Evolutionary conservation across 108 stramenopile species (phyloP).

Genomic region (Cyclostephanos invisitatus): DNA sequence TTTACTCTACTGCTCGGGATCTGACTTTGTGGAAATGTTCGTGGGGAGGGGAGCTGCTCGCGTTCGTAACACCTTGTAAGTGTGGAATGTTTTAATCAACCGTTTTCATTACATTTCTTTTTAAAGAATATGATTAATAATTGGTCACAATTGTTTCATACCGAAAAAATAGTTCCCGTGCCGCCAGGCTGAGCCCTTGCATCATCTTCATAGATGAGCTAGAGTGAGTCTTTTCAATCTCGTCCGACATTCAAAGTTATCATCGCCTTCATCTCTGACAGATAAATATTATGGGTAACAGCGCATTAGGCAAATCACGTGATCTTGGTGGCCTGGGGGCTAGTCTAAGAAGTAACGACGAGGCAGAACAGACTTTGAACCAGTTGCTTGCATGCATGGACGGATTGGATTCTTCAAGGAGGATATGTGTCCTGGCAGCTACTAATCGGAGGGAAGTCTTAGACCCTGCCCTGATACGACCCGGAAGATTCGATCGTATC

Average conservation of each 20-base stretch:
- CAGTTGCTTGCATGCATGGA: slow-evolving; percentile 89
- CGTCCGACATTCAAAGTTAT: background rate
- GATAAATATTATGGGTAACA: background rate
- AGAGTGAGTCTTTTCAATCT: slow-evolving; percentile 34
- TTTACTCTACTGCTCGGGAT: slow-evolving; percentile 81
- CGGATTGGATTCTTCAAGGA: slow-evolving; percentile 70
- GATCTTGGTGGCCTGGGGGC: slow-evolving; percentile 59
- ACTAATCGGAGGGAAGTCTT: slow-evolving; percentile 85
- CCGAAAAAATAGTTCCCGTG: slow-evolving; percentile 30
- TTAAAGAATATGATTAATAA: too few species aligned
- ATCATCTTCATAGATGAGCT: slow-evolving; percentile 91
- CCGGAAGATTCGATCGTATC: slow-evolving; percentile 95
- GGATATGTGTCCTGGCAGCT: slow-evolving; percentile 86
- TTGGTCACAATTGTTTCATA: too few species aligned
- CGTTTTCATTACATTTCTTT: too few species aligned
- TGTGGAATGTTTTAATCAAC: slow-evolving; percentile 9
- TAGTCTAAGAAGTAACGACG: slow-evolving; percentile 67
- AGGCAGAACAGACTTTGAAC: slow-evolving; percentile 90
- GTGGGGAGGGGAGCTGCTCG: slow-evolving; percentile 93
- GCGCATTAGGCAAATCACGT: slow-evolving; percentile 79
- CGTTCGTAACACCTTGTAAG: slow-evolving; percentile 84
- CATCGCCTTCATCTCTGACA: background rate
- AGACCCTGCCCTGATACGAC: slow-evolving; percentile 88
- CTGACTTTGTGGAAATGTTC: slow-evolving; percentile 85
- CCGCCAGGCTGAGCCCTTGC: slow-evolving; percentile 65